Base-by-base conservation (phyloP, 768 basidiomycete genomes). In the Boletellus ananiceps region DNA sequence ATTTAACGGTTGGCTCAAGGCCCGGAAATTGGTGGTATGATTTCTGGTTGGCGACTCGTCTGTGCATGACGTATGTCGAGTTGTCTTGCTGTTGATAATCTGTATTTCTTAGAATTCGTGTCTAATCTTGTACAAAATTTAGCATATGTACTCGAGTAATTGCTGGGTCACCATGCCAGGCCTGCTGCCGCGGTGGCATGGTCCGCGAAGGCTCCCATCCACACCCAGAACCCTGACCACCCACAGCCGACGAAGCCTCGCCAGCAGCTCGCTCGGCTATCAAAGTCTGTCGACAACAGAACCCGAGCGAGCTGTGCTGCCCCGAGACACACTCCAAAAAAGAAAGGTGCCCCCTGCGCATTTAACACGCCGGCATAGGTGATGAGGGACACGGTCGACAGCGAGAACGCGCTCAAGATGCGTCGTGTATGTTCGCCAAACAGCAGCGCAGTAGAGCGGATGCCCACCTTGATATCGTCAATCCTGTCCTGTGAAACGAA, bases 391-490 rank as follows among this genome's bases (percentile, higher is more conserved):
- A 96, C 59, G 40, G 88, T 82, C 3, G 86, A 80, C 0, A 75
- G 70, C 2, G 91, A 89, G 50, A 98, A 82, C 16, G 75, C 80
- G 18, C 77, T 66, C 43, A 98, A 79, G 57, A 96, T 82, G 1
- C 84, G 78, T 5, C 86, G 81, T 1, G 93, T 86, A 21, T 78
- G 74, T 31, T 79, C 72, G 23, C 86, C 90, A 62, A 98, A 98
- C 36, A 97, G 79, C 38, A 98, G 76, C 2, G 96, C 96, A 2
- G 93, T 99, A 12, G 93, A 96, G 51, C 85, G 89, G 65, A 99
- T 94, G 32, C 90, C 92, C 19, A 81, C 90, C 37, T 78, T 72
- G 43, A 89, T 74, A 61, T 99, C 96, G 72, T 99, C 96, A 14
- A 54, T 62, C 71, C 98, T 99, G 71, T 99, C 96, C 88, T 96